Conservation (phyloP, 495 filamentous ascomycete genomes). For the Venustampulla echinocandica region DNA sequence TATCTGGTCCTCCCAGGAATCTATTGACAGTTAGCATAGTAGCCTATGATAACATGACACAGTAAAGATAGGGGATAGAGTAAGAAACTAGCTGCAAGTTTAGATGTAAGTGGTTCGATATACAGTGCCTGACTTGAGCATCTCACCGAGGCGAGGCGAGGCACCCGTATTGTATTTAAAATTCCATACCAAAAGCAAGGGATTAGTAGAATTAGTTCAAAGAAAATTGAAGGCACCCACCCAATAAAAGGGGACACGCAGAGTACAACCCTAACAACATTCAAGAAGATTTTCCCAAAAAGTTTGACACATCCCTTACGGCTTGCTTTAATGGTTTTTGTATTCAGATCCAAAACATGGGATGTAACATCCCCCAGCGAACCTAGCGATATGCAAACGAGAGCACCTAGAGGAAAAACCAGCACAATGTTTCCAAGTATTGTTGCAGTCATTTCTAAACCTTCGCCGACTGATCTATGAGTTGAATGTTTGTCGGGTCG, state of each 20-base stretch:
- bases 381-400: neutral
- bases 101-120: neutral
- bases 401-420: neutral
- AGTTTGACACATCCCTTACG: neutral
- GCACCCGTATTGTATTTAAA: neutral
- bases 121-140: neutral
- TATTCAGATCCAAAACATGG: neutral
- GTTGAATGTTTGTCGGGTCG: too few species aligned
- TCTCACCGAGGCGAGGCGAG: too few species aligned
- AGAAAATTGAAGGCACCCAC: neutral
- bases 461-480: too few species aligned
- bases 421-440: neutral
- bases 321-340: neutral
- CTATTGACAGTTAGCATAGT: constrained; percentile 1
- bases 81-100: neutral
- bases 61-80: neutral
- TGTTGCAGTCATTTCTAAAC: too few species aligned
- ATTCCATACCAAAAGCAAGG: neutral
- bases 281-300: neutral
- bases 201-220: neutral
- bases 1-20: constrained; percentile 2
- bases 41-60: neutral
- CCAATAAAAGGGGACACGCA: neutral
- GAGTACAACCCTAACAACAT: neutral
- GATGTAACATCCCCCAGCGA: neutral